phyloP scores from a whole-genome alignment of 2,329 filamentous ascomycete genomes.

The Stemphylium beticola region DNA sequence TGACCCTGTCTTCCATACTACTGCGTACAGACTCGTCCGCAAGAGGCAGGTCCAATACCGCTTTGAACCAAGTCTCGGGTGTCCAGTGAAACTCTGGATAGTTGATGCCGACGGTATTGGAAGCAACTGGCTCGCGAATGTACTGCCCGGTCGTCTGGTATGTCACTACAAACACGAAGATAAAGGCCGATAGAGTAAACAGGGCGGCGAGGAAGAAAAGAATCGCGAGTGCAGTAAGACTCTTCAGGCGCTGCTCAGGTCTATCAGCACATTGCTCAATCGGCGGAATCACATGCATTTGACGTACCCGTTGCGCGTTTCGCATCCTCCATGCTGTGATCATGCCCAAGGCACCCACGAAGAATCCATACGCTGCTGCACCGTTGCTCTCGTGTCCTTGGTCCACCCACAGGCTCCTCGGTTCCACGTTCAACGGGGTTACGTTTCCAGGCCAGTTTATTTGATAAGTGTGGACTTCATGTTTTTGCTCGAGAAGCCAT shows the following conservation, averaged over 20 bases:
- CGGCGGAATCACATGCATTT: background rate
- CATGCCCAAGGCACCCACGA: constrained; percentile 39
- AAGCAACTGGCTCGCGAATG: constrained; percentile 29
- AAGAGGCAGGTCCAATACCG: constrained; percentile 38
- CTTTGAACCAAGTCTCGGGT: constrained; percentile 43
- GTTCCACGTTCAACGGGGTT: constrained; percentile 31
- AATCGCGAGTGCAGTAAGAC: constrained; percentile 45
- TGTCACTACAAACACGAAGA: constrained; percentile 41
- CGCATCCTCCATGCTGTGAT: constrained; percentile 36
- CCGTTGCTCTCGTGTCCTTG: constrained; percentile 41
- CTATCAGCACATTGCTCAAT: background rate
- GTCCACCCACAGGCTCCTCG: constrained; percentile 36
- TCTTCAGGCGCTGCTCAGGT: constrained; percentile 27
- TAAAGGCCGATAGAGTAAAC: constrained; percentile 40
- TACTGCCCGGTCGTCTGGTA: constrained; percentile 36
- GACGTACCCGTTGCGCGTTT: constrained; percentile 12
- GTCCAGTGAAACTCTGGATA: constrained; percentile 41
- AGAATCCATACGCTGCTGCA: constrained; percentile 42
- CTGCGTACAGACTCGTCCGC: constrained; percentile 19
- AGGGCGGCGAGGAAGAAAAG: constrained; percentile 37
- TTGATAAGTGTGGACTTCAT: constrained; percentile 30
- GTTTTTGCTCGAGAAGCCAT: constrained; percentile 40
- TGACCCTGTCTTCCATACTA: constrained; percentile 29
- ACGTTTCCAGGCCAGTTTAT: constrained; percentile 31
- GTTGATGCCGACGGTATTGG: constrained; percentile 21